Base-by-base conservation (phyloP, 306 rosid genomes). In the Quercus agrifolia region DNA sequence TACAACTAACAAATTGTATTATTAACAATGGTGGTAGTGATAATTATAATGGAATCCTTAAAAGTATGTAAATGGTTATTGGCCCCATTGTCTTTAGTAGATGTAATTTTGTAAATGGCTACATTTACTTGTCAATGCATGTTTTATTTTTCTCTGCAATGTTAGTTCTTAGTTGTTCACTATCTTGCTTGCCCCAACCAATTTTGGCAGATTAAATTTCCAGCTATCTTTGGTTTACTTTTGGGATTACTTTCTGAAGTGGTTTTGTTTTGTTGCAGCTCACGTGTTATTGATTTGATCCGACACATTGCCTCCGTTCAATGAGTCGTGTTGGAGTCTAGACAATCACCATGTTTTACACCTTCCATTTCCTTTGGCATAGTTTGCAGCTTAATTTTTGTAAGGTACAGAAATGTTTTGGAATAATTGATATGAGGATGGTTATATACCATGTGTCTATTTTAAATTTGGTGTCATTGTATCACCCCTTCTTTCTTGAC, bases 271-370 rank as follows among this genome's bases (percentile, higher is more conserved):
- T 25, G 61, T 54, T 82, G 71, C 75, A 85, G 91, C 83, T 58
- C 87, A 38, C 83, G 89, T 61, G 89, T 89, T 41, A 51, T 85
- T 51, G 89, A 87, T 81, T 84, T 87, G 85, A 87, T 85, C 80
- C 72, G 83, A 74, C 92, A 83, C 82, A 85, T 89, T 56, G 86
- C 89, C n/a, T 86, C 87, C 31, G 80, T 71, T 35, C 2, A 58
- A 25, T 77, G 55, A 80, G 74, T 38, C 35, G 15, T 33, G 30
- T 52, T 23, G 44, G 59, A 30, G 31, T 31, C 74, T 21, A 38
- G 30, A 57, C 28, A 30, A 67, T 30, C 21, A 52, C 28, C 27
- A 12, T 27, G 12, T 54, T 31, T 70, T 6, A 80, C 46, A 9
- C 46, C 75, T 70, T 72, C 81, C 56, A 3, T 5, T 14, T 30